phyloP scores from a whole-genome alignment of 768 basidiomycete genomes.

The Tulasnella sp. region DNA sequence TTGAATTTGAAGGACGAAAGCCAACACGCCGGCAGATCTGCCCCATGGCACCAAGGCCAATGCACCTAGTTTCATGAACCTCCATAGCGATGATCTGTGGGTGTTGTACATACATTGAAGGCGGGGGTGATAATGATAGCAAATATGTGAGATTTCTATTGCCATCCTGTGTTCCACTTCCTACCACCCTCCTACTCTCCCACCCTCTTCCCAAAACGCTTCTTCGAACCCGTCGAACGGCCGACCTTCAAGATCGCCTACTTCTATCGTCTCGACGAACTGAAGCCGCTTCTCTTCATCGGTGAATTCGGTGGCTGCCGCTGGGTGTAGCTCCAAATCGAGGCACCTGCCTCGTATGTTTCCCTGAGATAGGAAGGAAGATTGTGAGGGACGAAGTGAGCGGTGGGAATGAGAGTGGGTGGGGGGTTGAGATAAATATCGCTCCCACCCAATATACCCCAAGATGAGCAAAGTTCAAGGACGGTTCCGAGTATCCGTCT shows the following conservation, averaged over 20 bases:
- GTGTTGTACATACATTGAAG: no score
- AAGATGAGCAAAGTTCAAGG: no score
- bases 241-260: constrained; percentile 3
- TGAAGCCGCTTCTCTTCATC: not conserved
- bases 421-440: not conserved
- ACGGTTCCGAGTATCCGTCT: no score
- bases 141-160: no score
- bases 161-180: not conserved
- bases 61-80: no score
- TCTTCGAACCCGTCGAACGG: constrained; percentile 12
- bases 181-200: constrained; percentile 19
- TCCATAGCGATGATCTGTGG: no score
- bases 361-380: no score
- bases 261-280: not conserved
- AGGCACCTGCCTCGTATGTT: not conserved
- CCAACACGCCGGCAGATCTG: no score
- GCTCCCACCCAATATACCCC: not conserved
- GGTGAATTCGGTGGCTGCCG: not conserved
- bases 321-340: constrained; percentile 11
- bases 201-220: constrained; percentile 14
- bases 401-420: not conserved
- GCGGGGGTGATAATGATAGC: no score
- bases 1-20: no score
- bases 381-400: no score
- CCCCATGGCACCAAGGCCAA: no score